Evolutionary conservation across 495 filamentous ascomycete species (phyloP), one percentile per base, ranked within the genome.

Genomic region (Xylaria grammica): DNA sequence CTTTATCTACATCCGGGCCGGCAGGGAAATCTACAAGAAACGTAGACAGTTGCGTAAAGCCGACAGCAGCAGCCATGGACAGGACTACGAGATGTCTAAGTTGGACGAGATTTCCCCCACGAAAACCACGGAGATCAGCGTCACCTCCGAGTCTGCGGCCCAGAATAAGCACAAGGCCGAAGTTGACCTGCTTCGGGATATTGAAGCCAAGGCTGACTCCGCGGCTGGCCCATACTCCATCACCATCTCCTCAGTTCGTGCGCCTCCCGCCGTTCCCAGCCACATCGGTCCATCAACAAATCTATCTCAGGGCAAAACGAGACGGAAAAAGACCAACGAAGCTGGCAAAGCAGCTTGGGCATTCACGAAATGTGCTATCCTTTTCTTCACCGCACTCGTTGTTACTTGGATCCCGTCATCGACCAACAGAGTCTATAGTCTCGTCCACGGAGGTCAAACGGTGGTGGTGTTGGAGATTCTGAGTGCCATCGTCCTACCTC

Each of bases 351-450:
- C 87, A 4, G 86, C 88, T 3, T 94, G 89, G 89, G 87, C 88
- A 0, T 97, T 95, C 72, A 88, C 86, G 50, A 93, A 93, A 62
- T 93, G 91, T 59, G 88, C 92, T 0, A 85, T 94, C 69, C 80
- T 96, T n/a, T 96, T 95, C 79, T 96, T 96, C 72, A 80, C 88
- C 13, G 91, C 90, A 0, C 81, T 97, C 55, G 79, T 93, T 40
- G 84, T 94, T 40, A 94, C 91, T 20, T 97, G 93, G 92, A 87
- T 94, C 5, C 93, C 93, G 1, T 94, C 91, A 1, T 91, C 88
- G 20, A 81, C 87, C 60, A 96, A 96, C 73, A 83, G 93, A 22
- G 84, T 93, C 26, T 93, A 91, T 75, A 84, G 84, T 17, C 71
- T 94, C 19, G 79, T 87, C 6, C 75, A 89, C 68, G 77, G 80